A percentile compares a stretch with the other conserved stretches of the same genome.
phyloP scores from a whole-genome alignment of 106 monocot species.

The Acorus gramineus region DNA sequence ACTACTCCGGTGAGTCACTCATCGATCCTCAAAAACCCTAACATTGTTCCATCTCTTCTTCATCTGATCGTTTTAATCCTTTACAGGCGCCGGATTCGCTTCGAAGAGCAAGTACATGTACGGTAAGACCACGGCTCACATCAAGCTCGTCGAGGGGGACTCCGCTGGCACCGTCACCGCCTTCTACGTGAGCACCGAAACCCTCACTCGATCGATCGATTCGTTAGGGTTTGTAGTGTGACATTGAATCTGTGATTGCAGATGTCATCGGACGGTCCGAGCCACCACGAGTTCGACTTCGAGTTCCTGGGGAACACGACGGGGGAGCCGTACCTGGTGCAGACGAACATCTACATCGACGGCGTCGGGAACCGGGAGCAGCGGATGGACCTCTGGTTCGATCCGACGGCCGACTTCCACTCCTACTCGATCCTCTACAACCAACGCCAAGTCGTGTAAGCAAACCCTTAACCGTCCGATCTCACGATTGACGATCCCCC shows the following conservation, averaged over 20 bases:
- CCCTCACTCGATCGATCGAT: too few relatives aligned
- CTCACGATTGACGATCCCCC: too few relatives aligned
- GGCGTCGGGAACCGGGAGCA: constrained; percentile 82
- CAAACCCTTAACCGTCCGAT: too few relatives aligned
- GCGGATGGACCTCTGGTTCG: constrained; percentile 81
- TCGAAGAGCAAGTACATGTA: constrained; percentile 72
- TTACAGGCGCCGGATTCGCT: constrained; percentile 51
- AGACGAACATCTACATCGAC: constrained; percentile 83
- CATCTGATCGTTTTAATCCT: too few relatives aligned
- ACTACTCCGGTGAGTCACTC: constrained; percentile 12
- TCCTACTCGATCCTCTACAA: constrained; percentile 63
- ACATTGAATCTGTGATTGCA: neutral
- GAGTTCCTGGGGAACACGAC: constrained; percentile 86
- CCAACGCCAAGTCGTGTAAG: constrained; percentile 35
- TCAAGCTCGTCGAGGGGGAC: constrained; percentile 68
- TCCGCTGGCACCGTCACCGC: constrained; percentile 84
- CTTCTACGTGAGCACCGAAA: constrained; percentile 39
- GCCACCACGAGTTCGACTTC: constrained; percentile 92
- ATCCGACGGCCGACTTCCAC: constrained; percentile 82
- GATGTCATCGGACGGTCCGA: constrained; percentile 62
- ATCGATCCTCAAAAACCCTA: too few relatives aligned
- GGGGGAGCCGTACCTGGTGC: constrained; percentile 78
- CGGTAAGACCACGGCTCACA: constrained; percentile 48
- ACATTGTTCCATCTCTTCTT: too few relatives aligned
- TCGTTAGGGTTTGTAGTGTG: neutral